Conservation (phyloP, 371 early-diverging fungal genomes). For the Smittium culicis region DNA sequence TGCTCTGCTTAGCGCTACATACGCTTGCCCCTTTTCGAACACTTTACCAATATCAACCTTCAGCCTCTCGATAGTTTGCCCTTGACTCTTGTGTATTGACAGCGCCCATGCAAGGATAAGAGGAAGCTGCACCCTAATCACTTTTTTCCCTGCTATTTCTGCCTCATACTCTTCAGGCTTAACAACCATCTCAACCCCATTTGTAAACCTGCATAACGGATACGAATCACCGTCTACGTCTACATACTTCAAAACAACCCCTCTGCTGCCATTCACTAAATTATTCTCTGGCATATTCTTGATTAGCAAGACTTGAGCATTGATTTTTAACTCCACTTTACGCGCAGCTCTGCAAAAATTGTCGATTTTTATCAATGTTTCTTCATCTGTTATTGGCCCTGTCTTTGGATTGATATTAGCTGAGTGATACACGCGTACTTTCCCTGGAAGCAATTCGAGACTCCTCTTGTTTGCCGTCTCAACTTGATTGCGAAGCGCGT, state of each 20-base stretch:
- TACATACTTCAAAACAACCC: constrained; percentile 47
- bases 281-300: constrained; percentile 49
- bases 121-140: constrained; percentile 34
- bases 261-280: constrained; percentile 76
- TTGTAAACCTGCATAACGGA: constrained; percentile 45
- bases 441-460: constrained; percentile 37
- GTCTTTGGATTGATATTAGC: not conserved
- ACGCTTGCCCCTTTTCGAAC: constrained; percentile 81
- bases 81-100: constrained; percentile 81
- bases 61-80: constrained; percentile 72
- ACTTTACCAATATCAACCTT: constrained; percentile 57
- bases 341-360: constrained; percentile 39
- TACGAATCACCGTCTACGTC: constrained; percentile 26
- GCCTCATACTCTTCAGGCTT: constrained; percentile 43
- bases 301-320: constrained; percentile 79
- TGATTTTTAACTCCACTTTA: constrained; percentile 45
- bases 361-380: constrained; percentile 26
- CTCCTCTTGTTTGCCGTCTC: constrained; percentile 46
- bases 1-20: constrained; percentile 75
- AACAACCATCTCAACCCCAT: constrained; percentile 35
- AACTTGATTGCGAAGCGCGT: constrained; percentile 54
- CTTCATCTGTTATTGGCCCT: constrained; percentile 27
- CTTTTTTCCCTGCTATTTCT: constrained; percentile 30
- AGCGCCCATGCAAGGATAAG: constrained; percentile 43
- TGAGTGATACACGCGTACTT: constrained; percentile 16